phyloP scores from a whole-genome alignment of 306 rosid species.

The Prunus salicina region DNA sequence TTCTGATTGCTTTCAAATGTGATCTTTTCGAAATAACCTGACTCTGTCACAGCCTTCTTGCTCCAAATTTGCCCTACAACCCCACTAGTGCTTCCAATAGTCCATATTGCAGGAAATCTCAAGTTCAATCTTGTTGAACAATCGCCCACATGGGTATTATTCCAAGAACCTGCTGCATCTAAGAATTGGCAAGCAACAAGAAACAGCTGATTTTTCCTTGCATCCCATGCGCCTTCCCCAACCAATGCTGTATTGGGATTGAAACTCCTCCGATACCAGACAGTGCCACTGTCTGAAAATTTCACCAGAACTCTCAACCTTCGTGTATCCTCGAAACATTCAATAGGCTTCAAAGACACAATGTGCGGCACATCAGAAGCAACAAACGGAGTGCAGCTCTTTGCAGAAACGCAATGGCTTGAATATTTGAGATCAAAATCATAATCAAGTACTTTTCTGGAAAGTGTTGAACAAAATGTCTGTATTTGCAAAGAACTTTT shows the following conservation, averaged over 20 bases:
- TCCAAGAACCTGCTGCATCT: slow-evolving; percentile 23
- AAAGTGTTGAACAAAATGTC: slow-evolving; percentile 25
- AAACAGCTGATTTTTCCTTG: slow-evolving; percentile 27
- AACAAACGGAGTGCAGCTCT: slow-evolving; percentile 44
- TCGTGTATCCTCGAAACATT: slow-evolving; percentile 14
- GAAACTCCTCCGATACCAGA: slow-evolving; percentile 4
- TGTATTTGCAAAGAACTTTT: not conserved
- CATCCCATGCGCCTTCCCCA: slow-evolving; percentile 62
- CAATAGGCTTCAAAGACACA: slow-evolving; percentile 29
- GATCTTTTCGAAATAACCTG: slow-evolving; percentile 40
- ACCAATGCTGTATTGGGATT: slow-evolving; percentile 27
- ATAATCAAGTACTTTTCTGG: not conserved
- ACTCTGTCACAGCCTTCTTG: slow-evolving; percentile 33
- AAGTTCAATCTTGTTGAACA: slow-evolving; percentile 52
- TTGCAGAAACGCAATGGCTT: slow-evolving; percentile 33
- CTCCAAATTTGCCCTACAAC: slow-evolving; percentile 62
- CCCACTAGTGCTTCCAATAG: slow-evolving; percentile 34
- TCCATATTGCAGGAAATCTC: slow-evolving; percentile 44
- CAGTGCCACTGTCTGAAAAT: slow-evolving; percentile 4
- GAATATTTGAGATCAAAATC: slow-evolving; percentile 41
- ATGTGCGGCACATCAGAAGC: slow-evolving; percentile 19
- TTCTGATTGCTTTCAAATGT: slow-evolving; percentile 17
- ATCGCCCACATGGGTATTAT: slow-evolving; percentile 38
- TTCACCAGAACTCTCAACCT: slow-evolving; percentile 28
- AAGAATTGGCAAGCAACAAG: slow-evolving; percentile 43